Evolutionary conservation across 306 rosid species (phyloP), one percentile per base, ranked within the genome.

Genomic region (Gastrolobium villosum): DNA sequence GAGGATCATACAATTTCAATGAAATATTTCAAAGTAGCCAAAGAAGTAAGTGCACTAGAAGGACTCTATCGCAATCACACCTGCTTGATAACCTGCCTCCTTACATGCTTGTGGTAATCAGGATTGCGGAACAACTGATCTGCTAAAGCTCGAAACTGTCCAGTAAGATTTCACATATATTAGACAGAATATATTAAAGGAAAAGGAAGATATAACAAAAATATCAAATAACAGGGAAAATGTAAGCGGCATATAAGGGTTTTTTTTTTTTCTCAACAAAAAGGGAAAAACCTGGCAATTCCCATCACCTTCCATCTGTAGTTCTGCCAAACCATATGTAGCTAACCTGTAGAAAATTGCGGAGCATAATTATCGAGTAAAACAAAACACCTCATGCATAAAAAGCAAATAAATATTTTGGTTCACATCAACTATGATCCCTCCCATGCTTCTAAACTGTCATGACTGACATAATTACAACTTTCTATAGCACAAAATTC

Each of bases 241-340:
- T 41, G 41, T 61, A 87, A 77, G 54, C 13, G 52, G 40, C 54
- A 61, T 39, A 13, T 34, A 70, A 57, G 26, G 26, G 26, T 20
- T 20, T 20, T 36, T 36, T 70, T 77, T 45, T 63, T 32, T 35
- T 2, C 5, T 34, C 9, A 9, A 4, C 28, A 56, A 72, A 55
- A 64, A 6, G 61, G 15, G 0, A 50, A 79, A 69, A 76, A 96
- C 99, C 99, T 96, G 99, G 72, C 99, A 96, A 87, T 96, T 96
- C 78, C 99, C 99, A 80, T 96, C 99, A 76, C 99, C 99, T 89
- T 96, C 96, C 82, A 96, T 96, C 79, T 88, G 99, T 53, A 93
- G 88, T 81, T 91, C 99, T 36, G 90, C 86, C 78, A 96, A 85
- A 77, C 91, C 93, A 86, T 96, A 90, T 7, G 97, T 88, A 73